Evolutionary conservation across 345 rosid genomes (phyloP), one percentile per base, ranked within the genome.

Genomic region (Odontarrhena argentea): DNA sequence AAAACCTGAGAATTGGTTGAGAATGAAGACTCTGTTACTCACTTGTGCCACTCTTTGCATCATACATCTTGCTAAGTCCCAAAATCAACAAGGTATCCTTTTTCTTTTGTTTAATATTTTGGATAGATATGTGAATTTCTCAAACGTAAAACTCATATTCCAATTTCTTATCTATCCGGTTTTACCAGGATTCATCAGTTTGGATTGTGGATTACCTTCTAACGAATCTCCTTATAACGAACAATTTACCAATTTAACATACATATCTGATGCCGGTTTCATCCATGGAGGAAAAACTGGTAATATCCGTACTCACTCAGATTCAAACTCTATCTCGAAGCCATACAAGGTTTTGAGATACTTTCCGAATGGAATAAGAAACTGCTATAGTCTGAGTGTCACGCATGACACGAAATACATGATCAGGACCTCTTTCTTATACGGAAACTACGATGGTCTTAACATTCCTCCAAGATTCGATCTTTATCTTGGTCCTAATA

Each of bases 361-460:
- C 36, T 80, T 80, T 58, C 78, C 78, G 0, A 42, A 80, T 6
- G 82, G 84, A 22, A 52, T 5, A n/a, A 60, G 50, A 49, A 79
- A 79, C 42, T 79, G 81, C 54, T 82, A 77, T 65, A 74, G 35
- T 0, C 24, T 82, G 3, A 55, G 6, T 18, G 73, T 76, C 6
- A 18, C 9, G 3, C 36, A 36, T 30, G 82, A 79, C 14, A 38
- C 74, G 9, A 54, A 52, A 1, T 82, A 82, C 50, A 8, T 76
- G 7, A 74, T 81, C 43, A 61, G 77, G 41, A 78, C 71, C 0
- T 1, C 1, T 8, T 77, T 81, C 28, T 1, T 60, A 67, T 78
- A 78, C 26, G 86, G 82, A 45, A 80, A 80, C 36, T 83, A 80
- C 50, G 86, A 83, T 54, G 69, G 44, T 8, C 60, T 41, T 37